Conservation (phyloP, 768 basidiomycete genomes). For the Leccinum incarnatum region DNA sequence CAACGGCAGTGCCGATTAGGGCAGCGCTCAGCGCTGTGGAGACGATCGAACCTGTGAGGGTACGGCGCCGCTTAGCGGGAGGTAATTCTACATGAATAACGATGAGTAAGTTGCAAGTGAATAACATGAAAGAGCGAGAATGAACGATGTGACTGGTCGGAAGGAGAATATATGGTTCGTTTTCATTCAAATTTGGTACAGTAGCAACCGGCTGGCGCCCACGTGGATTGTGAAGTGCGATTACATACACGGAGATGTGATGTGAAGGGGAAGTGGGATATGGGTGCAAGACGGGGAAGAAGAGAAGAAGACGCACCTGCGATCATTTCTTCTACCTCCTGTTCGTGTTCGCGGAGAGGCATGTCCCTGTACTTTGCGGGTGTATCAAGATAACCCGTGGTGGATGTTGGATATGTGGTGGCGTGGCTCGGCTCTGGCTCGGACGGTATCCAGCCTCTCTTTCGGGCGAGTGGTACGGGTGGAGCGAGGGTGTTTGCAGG, state of each 20-base stretch:
- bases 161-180: conserved; percentile 12
- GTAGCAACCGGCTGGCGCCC: conserved; percentile 3
- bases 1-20: conserved; percentile 83
- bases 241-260: conserved; percentile 20
- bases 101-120: conserved; percentile 40
- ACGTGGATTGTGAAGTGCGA: conserved; percentile 18
- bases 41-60: conserved; percentile 78
- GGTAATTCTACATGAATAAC: conserved; percentile 66
- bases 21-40: conserved; percentile 84
- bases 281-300: conserved; percentile 41
- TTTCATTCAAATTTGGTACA: conserved; percentile 14
- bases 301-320: conserved; percentile 39
- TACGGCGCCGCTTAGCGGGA: conserved; percentile 75
- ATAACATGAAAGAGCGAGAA: conserved; percentile 28
- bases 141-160: conserved; percentile 6
- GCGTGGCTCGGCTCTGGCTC: conserved; percentile 54
- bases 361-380: conserved; percentile 58
- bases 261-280: conserved; percentile 8
- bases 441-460: conserved; percentile 71
- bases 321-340: conserved; percentile 46
- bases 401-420: conserved; percentile 49
- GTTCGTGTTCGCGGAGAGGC: conserved; percentile 28
- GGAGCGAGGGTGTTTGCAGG: conserved; percentile 28
- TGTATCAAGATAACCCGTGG: conserved; percentile 66
- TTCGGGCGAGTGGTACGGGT: conserved; percentile 44